phyloP scores from a whole-genome alignment of 306 rosid species.

The Mimosa bimucronata region DNA sequence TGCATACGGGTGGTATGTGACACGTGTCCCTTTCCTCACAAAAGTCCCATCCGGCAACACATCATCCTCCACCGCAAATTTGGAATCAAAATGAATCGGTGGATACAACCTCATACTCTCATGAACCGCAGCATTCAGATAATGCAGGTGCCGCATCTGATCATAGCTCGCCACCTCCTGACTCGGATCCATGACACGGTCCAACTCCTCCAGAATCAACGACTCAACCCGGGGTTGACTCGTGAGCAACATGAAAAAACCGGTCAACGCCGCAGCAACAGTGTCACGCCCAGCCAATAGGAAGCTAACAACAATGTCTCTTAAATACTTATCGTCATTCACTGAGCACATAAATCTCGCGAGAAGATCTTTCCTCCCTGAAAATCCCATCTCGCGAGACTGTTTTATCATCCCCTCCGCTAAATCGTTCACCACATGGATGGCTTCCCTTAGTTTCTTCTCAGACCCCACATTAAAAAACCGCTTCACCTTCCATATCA shows the following conservation, averaged over 20 bases:
- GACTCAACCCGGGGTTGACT: slow-evolving; percentile 53
- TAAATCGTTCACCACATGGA: slow-evolving; percentile 46
- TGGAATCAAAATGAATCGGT: slow-evolving; percentile 87
- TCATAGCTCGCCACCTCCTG: slow-evolving; percentile 41
- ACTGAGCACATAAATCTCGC: slow-evolving; percentile 73
- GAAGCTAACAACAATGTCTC: slow-evolving; percentile 86
- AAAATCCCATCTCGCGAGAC: slow-evolving; percentile 45
- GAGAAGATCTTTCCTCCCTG: slow-evolving; percentile 55
- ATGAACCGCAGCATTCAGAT: slow-evolving; percentile 63
- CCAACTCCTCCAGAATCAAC: slow-evolving; percentile 56
- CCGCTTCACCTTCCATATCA: slow-evolving; percentile 67
- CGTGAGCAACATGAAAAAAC: slow-evolving; percentile 61
- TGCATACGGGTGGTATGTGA: slow-evolving; percentile 85
- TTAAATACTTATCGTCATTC: slow-evolving; percentile 61
- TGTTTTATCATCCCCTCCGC: slow-evolving; percentile 52
- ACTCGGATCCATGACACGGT: slow-evolving; percentile 47
- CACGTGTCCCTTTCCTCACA: slow-evolving; percentile 66
- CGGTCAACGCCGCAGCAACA: slow-evolving; percentile 64
- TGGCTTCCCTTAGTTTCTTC: slow-evolving; percentile 55
- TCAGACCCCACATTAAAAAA: slow-evolving; percentile 65
- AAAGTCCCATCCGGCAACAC: slow-evolving; percentile 83
- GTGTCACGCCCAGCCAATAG: slow-evolving; percentile 91
- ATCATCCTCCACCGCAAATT: slow-evolving; percentile 71
- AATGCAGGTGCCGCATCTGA: slow-evolving; percentile 63
- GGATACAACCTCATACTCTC: slow-evolving; percentile 88